These are phyloP conservation scores for Penicillium bialowiezense DNA, from an alignment of 495 filamentous ascomycete genomes.

Conservation along the genomic window DNA sequence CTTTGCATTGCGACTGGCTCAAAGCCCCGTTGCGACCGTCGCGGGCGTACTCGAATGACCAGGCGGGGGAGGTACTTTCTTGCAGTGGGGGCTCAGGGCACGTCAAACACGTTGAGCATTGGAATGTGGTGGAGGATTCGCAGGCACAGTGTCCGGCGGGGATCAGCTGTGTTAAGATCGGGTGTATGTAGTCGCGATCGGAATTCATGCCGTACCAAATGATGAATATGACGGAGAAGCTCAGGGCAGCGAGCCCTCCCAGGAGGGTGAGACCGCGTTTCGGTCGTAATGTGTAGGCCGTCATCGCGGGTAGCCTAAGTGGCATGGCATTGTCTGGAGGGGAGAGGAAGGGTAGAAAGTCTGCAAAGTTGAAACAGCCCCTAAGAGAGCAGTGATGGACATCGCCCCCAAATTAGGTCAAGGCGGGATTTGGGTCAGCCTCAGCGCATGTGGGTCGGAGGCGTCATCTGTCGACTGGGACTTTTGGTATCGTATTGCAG, in stretches of 20 bases:
- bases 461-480: neutral
- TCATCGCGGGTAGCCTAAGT: conserved; percentile 17
- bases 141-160: conserved; percentile 43
- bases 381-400: neutral
- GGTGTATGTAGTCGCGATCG: conserved; percentile 36
- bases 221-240: conserved; percentile 15
- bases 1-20: conserved; percentile 34
- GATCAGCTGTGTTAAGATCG: conserved; percentile 37
- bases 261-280: conserved; percentile 25
- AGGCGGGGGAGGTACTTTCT: conserved; percentile 18
- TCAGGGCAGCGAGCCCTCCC: conserved; percentile 18
- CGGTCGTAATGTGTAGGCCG: conserved; percentile 23
- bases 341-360: neutral
- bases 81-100: conserved; percentile 23
- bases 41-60: conserved; percentile 33
- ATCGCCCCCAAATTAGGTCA: neutral
- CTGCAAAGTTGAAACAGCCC: neutral
- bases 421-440: neutral
- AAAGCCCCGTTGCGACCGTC: conserved; percentile 39
- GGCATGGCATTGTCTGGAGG: conserved; percentile 13
- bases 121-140: conserved; percentile 38
- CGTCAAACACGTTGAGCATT: conserved; percentile 38
- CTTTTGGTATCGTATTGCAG: neutral
- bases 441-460: neutral
- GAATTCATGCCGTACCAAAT: conserved; percentile 44